Conservation (phyloP, 2,329 filamentous ascomycete species). For the Sodiomyces alkalinus region DNA sequence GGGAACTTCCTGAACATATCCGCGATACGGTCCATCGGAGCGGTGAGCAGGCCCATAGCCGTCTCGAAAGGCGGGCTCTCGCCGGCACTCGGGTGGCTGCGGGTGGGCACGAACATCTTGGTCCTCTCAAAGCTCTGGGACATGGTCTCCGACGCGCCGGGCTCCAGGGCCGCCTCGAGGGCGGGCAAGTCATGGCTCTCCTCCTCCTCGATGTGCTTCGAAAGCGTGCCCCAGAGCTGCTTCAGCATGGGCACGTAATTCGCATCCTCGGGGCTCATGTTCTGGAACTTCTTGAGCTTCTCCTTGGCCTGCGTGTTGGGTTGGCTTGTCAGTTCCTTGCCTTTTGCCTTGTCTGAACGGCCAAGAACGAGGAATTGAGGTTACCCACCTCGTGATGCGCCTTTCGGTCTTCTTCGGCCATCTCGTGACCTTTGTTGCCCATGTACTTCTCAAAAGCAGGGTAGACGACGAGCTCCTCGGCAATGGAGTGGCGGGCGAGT, state of each 20-base stretch:
- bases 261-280: slow-evolving; percentile 20
- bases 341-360: too few species aligned
- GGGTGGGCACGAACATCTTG: slow-evolving; percentile 36
- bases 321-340: too few species aligned
- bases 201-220: slow-evolving; percentile 32
- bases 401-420: slow-evolving; percentile 30
- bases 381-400: slow-evolving; percentile 32
- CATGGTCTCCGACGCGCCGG: slow-evolving; percentile 18
- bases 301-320: slow-evolving; percentile 36
- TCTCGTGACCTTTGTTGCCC: slow-evolving; percentile 21
- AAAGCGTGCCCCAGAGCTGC: slow-evolving; percentile 25
- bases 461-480: slow-evolving; percentile 35
- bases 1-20: slow-evolving; percentile 43
- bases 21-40: slow-evolving; percentile 38
- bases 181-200: slow-evolving; percentile 31
- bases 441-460: slow-evolving; percentile 36
- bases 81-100: slow-evolving; percentile 33
- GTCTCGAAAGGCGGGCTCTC: slow-evolving; percentile 41
- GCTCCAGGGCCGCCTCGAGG: slow-evolving; percentile 26
- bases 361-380: too few species aligned
- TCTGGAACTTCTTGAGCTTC: slow-evolving; percentile 31
- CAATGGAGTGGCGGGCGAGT: slow-evolving; percentile 29
- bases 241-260: slow-evolving; percentile 27
- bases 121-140: slow-evolving; percentile 31
- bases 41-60: slow-evolving; percentile 33